phyloP scores from a whole-genome alignment of 1,284 basidiomycete genomes.

The Thecaphora thlaspeos region DNA sequence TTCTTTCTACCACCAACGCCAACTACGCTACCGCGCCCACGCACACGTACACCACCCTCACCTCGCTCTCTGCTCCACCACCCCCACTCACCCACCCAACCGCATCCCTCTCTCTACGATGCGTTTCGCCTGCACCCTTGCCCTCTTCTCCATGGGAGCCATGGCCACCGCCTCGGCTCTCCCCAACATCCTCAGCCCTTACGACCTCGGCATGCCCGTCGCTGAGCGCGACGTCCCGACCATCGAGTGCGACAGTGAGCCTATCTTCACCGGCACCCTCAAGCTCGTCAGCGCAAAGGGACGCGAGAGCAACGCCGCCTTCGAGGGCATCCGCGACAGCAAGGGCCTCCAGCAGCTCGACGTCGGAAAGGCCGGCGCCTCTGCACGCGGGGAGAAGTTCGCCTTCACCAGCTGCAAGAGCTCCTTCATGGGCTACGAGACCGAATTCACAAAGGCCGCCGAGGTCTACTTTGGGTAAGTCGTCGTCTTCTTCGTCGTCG shows the following conservation, averaged over 20 bases:
- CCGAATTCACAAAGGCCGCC: slow-evolving; percentile 29
- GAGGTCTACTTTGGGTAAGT: slow-evolving; percentile 15
- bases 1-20: no score
- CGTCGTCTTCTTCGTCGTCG: no score
- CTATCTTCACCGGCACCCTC: slow-evolving; percentile 22
- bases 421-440: slow-evolving; percentile 25
- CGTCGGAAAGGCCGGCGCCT: slow-evolving; percentile 18
- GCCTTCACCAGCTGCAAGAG: slow-evolving; percentile 27
- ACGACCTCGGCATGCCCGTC: slow-evolving; percentile 25
- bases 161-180: slow-evolving; percentile 27
- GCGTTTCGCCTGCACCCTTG: slow-evolving; percentile 22
- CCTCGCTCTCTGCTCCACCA: neutral
- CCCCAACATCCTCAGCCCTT: slow-evolving; percentile 18
- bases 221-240: slow-evolving; percentile 22
- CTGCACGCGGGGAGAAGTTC: slow-evolving; percentile 24
- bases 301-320: slow-evolving; percentile 21
- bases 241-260: slow-evolving; percentile 17
- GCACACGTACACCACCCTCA: neutral
- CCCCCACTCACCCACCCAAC: neutral
- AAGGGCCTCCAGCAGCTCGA: slow-evolving; percentile 31
- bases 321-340: slow-evolving; percentile 28
- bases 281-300: slow-evolving; percentile 17
- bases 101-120: slow-evolving; percentile 5
- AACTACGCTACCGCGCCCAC: neutral
- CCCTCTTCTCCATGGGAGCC: slow-evolving; percentile 18